A percentile compares a stretch with the other conserved stretches of the same genome.
Evolutionary conservation across 176 grass and related monocot species (phyloP).

Genomic region (Carex kokanica): DNA sequence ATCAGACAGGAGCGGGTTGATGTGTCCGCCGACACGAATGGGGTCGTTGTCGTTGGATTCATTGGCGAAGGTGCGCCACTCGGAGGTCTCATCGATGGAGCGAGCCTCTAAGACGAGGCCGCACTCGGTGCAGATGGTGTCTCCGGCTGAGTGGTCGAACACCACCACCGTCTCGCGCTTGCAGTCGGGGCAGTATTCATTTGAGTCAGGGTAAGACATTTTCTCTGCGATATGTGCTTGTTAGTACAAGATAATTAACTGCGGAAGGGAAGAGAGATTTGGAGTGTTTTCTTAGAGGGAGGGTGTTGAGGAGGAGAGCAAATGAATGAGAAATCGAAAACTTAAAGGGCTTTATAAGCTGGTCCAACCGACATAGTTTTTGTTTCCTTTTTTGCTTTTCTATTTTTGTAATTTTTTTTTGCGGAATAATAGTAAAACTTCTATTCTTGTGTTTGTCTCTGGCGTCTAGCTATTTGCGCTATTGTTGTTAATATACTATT

Average conservation of each 20-base stretch:
- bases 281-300: background rate
- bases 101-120: conserved; percentile 50
- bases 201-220: background rate
- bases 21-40: conserved; percentile 53
- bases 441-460: no score
- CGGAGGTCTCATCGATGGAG: conserved; percentile 72
- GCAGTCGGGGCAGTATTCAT: conserved; percentile 57
- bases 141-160: conserved; percentile 38
- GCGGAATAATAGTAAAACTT: no score
- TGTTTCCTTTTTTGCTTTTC: no score
- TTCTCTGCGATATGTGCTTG: background rate
- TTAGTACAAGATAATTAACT: background rate
- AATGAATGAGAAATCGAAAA: no score
- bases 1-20: conserved; percentile 66
- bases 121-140: no score
- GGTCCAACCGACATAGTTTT: no score
- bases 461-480: no score
- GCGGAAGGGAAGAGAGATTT: background rate
- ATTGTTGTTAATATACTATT: no score
- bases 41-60: conserved; percentile 68
- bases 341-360: background rate
- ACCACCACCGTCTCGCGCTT: conserved; percentile 67
- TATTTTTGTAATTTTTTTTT: no score
- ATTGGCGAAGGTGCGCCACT: conserved; percentile 76
- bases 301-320: background rate